phyloP scores from a whole-genome alignment of 768 basidiomycete genomes.

The Phylloporus sp. region DNA sequence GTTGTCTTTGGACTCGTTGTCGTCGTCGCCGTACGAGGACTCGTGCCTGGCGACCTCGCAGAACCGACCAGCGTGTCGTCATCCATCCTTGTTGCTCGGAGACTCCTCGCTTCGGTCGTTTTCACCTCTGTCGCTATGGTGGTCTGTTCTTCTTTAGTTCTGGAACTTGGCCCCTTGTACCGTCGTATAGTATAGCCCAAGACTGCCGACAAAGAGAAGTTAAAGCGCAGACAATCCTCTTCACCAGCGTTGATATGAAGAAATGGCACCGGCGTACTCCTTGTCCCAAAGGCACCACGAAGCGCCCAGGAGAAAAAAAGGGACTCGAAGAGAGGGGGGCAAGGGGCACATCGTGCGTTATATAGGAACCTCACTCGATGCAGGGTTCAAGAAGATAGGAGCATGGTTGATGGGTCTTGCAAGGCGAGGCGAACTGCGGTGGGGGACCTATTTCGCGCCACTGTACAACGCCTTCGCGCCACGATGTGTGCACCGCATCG shows the following conservation, averaged over 20 bases:
- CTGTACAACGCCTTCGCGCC: not conserved
- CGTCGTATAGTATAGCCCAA: not conserved
- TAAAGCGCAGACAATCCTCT: not conserved
- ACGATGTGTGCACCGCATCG: conserved; percentile 13
- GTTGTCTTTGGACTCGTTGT: conserved; percentile 9
- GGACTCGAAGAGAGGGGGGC: not conserved
- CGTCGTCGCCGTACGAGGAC: conserved; percentile 19
- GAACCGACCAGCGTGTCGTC: conserved; percentile 24
- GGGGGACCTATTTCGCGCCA: not conserved
- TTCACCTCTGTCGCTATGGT: not conserved
- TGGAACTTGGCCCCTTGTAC: not conserved
- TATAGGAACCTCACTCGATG: conserved; percentile 7
- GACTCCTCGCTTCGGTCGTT: not conserved
- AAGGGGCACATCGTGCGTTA: conserved; percentile 1
- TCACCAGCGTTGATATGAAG: conserved; percentile 9
- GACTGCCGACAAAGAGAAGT: not conserved
- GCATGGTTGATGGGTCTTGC: not conserved
- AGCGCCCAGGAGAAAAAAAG: conserved; percentile 11
- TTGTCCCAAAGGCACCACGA: conserved; percentile 1
- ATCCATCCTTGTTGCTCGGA: conserved; percentile 13
- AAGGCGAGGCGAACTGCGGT: conserved; percentile 20
- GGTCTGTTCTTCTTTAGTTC: not conserved
- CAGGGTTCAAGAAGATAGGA: conserved; percentile 12
- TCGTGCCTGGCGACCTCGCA: conserved; percentile 17
- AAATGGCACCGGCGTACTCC: not conserved